Percentiles rank a stretch among this genome's conserved stretches.
Conservation (phyloP, 805 yeast genomes). For the Wickerhamomyces bovis region DNA sequence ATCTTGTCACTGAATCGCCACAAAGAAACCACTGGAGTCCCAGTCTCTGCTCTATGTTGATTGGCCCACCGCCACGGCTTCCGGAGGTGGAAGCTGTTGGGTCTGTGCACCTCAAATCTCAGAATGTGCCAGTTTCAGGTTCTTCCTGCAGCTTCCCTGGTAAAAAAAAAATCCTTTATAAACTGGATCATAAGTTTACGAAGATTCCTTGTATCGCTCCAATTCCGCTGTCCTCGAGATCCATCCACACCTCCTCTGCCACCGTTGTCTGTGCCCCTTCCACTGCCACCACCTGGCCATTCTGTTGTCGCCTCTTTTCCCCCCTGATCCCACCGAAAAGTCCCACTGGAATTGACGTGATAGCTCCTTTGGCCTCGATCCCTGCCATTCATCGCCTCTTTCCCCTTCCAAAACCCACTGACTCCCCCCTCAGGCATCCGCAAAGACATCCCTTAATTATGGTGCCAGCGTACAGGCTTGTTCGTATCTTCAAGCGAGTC, state of each 20-base stretch:
- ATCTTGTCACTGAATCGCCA: no score
- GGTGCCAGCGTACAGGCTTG: constrained; percentile 1
- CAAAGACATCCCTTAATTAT: not conserved
- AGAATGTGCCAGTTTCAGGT: not conserved
- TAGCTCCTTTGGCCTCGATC: not conserved
- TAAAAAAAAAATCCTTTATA: no score
- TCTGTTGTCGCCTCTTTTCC: not conserved
- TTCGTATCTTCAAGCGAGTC: constrained; percentile 11
- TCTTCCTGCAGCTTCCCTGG: not conserved
- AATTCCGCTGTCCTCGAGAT: not conserved
- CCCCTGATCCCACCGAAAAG: not conserved
- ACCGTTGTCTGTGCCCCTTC: not conserved
- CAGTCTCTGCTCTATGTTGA: no score
- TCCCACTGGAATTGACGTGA: not conserved
- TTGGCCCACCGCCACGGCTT: no score
- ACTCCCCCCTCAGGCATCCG: not conserved
- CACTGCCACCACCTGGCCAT: not conserved
- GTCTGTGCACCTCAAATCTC: not conserved
- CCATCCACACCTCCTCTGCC: not conserved
- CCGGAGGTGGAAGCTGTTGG: no score
- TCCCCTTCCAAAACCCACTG: not conserved
- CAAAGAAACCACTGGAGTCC: no score
- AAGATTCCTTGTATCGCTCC: no score
- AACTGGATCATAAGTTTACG: no score
- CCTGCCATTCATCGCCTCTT: not conserved